These are phyloP conservation scores for Sordaria brevicollis DNA, from an alignment of 495 filamentous ascomycete genomes.

Conservation along the genomic window DNA sequence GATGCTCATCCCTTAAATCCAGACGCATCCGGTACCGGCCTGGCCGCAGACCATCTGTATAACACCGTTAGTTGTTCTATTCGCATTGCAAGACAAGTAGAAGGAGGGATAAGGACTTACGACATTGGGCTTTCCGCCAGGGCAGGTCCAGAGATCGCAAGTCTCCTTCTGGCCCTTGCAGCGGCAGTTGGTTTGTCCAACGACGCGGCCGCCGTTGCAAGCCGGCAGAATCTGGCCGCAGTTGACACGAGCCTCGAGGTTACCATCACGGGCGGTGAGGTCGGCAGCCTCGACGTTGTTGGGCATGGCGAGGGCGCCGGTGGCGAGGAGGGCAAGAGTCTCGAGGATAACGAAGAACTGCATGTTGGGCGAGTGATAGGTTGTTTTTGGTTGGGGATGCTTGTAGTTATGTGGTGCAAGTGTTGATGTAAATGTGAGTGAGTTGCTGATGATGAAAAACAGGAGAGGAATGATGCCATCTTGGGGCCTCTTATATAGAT, in stretches of 20 bases:
- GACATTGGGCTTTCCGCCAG: neutral
- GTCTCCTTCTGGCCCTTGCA: constrained; percentile 6
- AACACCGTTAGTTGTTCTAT: neutral
- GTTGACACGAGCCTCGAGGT: constrained; percentile 1
- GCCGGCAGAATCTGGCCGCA: constrained; percentile 3
- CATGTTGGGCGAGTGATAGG: too few relatives aligned
- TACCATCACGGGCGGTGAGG: too few relatives aligned
- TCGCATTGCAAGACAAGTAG: neutral
- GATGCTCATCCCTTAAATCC: constrained; percentile 13
- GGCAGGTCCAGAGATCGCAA: constrained; percentile 8
- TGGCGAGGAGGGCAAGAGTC: neutral
- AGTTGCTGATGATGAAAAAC: too few relatives aligned
- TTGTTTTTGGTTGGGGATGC: too few relatives aligned
- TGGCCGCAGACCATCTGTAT: constrained; percentile 7
- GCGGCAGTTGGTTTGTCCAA: constrained; percentile 7
- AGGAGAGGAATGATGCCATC: too few relatives aligned
- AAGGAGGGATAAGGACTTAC: constrained; percentile 1
- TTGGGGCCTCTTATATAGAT: too few relatives aligned
- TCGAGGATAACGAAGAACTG: constrained; percentile 2
- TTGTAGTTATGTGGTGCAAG: too few relatives aligned
- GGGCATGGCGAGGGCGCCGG: constrained; percentile 1
- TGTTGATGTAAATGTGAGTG: too few relatives aligned
- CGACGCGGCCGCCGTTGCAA: constrained; percentile 1
- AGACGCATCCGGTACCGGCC: constrained; percentile 4
- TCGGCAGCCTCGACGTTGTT: neutral